Evolutionary conservation across 352 stramenopile genomes (phyloP), one percentile per base, ranked within the genome.

Genomic region (Globisporangium alternatum): DNA sequence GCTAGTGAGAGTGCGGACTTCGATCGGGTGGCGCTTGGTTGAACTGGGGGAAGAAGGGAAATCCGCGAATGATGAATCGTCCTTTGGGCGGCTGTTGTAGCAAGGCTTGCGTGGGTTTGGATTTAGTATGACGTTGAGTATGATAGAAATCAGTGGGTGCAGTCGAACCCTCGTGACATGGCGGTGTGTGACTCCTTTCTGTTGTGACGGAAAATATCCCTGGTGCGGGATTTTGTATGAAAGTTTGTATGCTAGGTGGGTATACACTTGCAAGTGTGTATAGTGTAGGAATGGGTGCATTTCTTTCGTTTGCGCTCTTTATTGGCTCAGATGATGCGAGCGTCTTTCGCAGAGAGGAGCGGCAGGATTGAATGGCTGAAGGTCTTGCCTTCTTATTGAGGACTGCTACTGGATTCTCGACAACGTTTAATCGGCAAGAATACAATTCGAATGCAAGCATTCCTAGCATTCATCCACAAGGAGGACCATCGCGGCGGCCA

Each of bases 11-110:
- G 39, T 19, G 39, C 3, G 39, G 13, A 5, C 37, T 13, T 45
- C 39, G 39, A 7, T 39, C 3, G 9, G 33, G 33, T 3, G 37
- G 12, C 47, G 13, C n/a, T 15, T 12, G 54, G 54, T 49, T 60
- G 33, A 39, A 48, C 54, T 60, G 21, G 56, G 25, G 25, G 35
- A 13, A 1, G 55, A 39, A 47, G 10, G 56, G 56, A 62, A 62
- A 62, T 62, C 56, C 4, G 56, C 56, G 56, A 62, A 54, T 62
- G 56, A 60, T 31, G 45, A 54, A 48, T 48, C 43, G 17, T 4
- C 43, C 2, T n/a, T 45, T 19, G 6, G 17, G 43, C 47, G 44
- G 45, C 56, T 25, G 28, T 13, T 45, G 55, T 49, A 30, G 28
- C 7, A 13, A 30, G 45, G 45, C 45, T 55, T 55, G 35, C 48